Percentiles rank a stretch among this genome's conserved stretches.
Evolutionary conservation across 345 rosid genomes (phyloP).

Genomic region (Boechera stricta): DNA sequence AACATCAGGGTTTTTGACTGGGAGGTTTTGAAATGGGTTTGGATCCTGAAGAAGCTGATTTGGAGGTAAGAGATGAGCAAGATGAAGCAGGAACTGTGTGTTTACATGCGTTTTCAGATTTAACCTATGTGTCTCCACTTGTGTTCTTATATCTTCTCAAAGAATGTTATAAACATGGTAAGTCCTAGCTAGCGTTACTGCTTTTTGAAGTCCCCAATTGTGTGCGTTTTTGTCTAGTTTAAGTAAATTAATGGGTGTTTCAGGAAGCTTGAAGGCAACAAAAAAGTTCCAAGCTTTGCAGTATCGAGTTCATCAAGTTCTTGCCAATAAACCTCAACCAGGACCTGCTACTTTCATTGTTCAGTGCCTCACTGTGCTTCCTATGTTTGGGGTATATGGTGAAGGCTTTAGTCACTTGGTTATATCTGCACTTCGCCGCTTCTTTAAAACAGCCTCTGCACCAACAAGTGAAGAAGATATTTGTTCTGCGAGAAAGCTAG

Average conservation of each 20-base stretch:
- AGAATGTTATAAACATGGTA: slow-evolving; percentile 78
- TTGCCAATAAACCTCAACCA: slow-evolving; percentile 70
- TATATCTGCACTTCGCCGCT: slow-evolving; percentile 74
- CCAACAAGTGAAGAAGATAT: slow-evolving; percentile 48
- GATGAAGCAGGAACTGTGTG: slow-evolving; percentile 45
- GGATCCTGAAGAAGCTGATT: slow-evolving; percentile 48
- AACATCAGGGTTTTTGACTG: slow-evolving; percentile 23
- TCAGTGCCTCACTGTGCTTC: slow-evolving; percentile 73
- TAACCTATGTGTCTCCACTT: slow-evolving; percentile 67
- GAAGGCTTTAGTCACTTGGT: slow-evolving; percentile 97
- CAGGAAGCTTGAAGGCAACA: slow-evolving; percentile 80
- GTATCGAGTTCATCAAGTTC: slow-evolving; percentile 62
- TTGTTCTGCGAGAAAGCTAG: slow-evolving; percentile 59
- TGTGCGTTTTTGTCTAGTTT: background rate
- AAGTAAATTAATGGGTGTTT: background rate
- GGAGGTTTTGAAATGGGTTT: slow-evolving; percentile 49
- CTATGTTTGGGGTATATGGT: slow-evolving; percentile 62
- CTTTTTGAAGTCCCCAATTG: background rate
- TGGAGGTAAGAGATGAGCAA: slow-evolving; percentile 28
- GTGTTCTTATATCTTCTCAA: slow-evolving; percentile 82
- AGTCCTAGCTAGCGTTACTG: slow-evolving; percentile 22
- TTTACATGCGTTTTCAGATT: slow-evolving; percentile 65
- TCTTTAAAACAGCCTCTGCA: slow-evolving; percentile 48
- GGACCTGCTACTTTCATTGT: slow-evolving; percentile 73
- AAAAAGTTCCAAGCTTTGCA: slow-evolving; percentile 79